phyloP scores from a whole-genome alignment of 768 basidiomycete genomes.

The Hysterangium stoloniferum region DNA sequence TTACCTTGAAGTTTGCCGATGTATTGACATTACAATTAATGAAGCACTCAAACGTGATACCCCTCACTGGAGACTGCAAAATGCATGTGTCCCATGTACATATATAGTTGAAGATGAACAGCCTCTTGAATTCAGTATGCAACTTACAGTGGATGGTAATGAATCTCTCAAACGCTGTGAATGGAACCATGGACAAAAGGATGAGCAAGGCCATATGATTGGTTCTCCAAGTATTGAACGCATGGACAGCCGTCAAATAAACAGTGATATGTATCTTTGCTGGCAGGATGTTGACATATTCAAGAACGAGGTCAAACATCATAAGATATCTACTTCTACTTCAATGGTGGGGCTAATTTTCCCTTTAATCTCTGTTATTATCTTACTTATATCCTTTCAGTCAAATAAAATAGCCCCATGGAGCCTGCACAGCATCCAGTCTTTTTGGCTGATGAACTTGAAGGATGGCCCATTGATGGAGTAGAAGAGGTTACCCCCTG shows the following conservation, averaged over 20 bases:
- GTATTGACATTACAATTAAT: conserved; percentile 18
- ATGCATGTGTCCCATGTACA: conserved; percentile 30
- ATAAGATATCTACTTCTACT: conserved; percentile 16
- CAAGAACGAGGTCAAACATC: conserved; percentile 23
- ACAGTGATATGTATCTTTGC: conserved; percentile 22
- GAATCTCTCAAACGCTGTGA: conserved; percentile 26
- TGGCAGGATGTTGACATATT: conserved; percentile 23
- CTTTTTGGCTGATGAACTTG: conserved; percentile 19
- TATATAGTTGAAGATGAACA: conserved; percentile 30
- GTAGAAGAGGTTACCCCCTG: not conserved
- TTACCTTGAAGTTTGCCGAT: conserved; percentile 24
- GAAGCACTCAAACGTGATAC: conserved; percentile 21
- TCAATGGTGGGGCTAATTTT: conserved; percentile 2
- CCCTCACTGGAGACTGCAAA: conserved; percentile 26
- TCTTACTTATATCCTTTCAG: not conserved
- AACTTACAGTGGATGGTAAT: conserved; percentile 28
- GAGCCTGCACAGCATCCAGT: not conserved
- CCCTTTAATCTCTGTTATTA: too few relatives aligned
- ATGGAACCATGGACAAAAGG: conserved; percentile 12
- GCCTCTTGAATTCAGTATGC: conserved; percentile 16
- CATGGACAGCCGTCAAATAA: conserved; percentile 6
- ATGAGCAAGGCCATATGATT: conserved; percentile 17
- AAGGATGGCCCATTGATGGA: conserved; percentile 19
- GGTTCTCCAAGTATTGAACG: not conserved
- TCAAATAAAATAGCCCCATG: not conserved